Evolutionary conservation across 176 grass and related monocot genomes (phyloP), one percentile per base, ranked within the genome.

Genomic region (Oropetium thomaeum): DNA sequence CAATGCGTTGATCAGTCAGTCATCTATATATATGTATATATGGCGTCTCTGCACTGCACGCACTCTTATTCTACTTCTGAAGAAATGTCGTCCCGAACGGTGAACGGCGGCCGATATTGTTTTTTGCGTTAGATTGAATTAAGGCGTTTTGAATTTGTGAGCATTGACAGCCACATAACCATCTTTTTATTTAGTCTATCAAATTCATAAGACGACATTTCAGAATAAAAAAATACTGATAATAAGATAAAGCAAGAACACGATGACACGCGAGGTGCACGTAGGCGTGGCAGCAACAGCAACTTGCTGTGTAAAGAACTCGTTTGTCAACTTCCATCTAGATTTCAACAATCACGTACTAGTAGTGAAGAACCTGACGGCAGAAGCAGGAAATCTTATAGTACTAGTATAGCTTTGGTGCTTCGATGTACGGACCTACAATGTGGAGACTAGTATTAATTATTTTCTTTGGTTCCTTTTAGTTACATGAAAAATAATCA

Each of bases 261-360:
- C 53, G 53, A 26, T 47, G 57, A 47, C 57, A 32, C 1, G 54
- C 2, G 16, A 5, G 39, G 10, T 39, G 17, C 61, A 43, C 26
- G 55, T 22, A 38, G 71, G 31, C 26, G 55, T 22, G 55, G 71
- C 38, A 31, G 40, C 27, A 30, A 27, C 15, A 27, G 19, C 72
- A 62, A 75, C 73, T 62, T 75, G 73, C 0, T 22, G 17, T 20
- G 4, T 73, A 75, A 32, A 45, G 25, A 75, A 61, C 2, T 75
- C 17, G 5, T 23, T 65, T 29, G 47, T 78, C 75, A 55, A 45
- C 62, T 78, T 78, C 11, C 7, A 35, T 66, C 45, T n/a, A 30
- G 23, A 55, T 67, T 67, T 66, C 10, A 42, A 28, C 48, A n/a
- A 22, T 22, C 31, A n/a, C n/a, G n/a, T n/a, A n/a, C n/a, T n/a